Percentiles rank a stretch among this genome's conserved stretches.
These are phyloP conservation scores for Cnidoscolus chayamansa DNA, from an alignment of 441 rosid species.

Conservation along the genomic window DNA sequence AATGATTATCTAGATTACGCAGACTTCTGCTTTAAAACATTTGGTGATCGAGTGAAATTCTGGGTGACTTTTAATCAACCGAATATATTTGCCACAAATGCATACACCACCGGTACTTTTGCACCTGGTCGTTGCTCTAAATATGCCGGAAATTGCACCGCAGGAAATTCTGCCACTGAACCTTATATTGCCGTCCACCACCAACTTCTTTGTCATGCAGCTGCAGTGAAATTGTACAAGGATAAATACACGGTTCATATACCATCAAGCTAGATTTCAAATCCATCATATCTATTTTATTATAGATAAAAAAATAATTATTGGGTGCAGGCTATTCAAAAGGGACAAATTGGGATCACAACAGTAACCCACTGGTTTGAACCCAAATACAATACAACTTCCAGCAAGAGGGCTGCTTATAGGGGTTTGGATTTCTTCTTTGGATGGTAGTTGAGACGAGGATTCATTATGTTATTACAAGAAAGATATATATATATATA, in stretches of 20 bases:
- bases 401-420: not conserved
- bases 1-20: conserved; percentile 7
- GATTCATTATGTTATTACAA: no score
- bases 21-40: conserved; percentile 20
- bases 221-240: conserved; percentile 10
- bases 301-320: no score
- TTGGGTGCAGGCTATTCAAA: not conserved
- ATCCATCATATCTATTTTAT: no score
- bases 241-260: conserved; percentile 9
- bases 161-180: conserved; percentile 23
- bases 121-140: conserved; percentile 27
- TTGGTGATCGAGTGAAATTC: conserved; percentile 23
- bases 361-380: conserved; percentile 2
- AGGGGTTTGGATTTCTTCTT: conserved; percentile 19
- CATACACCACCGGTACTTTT: not conserved
- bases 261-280: no score
- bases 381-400: conserved; percentile 3
- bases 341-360: conserved; percentile 19
- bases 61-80: conserved; percentile 22
- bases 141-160: conserved; percentile 4
- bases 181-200: conserved; percentile 20
- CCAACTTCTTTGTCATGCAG: conserved; percentile 19
- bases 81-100: not conserved
- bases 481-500: no score
- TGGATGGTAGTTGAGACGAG: conserved; percentile 14